phyloP scores from a whole-genome alignment of 2,329 filamentous ascomycete species.

The Trichocomaceae sp. region DNA sequence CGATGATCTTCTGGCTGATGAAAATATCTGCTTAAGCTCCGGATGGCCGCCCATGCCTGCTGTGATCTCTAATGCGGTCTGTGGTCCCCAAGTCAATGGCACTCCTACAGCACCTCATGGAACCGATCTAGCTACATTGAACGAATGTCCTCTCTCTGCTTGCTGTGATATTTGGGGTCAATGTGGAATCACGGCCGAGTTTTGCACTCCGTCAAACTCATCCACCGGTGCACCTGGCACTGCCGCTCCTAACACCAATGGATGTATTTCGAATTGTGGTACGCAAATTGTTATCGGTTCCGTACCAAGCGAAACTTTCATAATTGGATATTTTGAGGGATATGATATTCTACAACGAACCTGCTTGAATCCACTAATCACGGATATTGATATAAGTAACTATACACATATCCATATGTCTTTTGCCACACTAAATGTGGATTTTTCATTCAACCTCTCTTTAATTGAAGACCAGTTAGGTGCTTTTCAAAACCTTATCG shows the following conservation, averaged over 20 bases:
- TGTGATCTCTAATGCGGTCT: background rate
- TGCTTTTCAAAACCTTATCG: background rate
- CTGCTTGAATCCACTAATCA: conserved; percentile 24
- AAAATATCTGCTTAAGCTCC: conserved; percentile 2
- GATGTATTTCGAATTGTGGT: conserved; percentile 40
- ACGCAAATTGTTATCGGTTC: conserved; percentile 25
- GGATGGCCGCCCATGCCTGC: background rate
- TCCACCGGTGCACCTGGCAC: conserved; percentile 33
- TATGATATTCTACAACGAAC: conserved; percentile 21
- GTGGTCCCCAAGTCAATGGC: background rate
- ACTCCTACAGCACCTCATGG: background rate
- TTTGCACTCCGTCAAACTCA: conserved; percentile 28
- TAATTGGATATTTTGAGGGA: conserved; percentile 29
- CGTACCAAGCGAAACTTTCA: background rate
- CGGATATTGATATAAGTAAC: conserved; percentile 17
- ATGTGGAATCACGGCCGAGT: conserved; percentile 38
- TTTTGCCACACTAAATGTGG: conserved; percentile 28
- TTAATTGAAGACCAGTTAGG: conserved; percentile 13
- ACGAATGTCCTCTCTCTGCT: conserved; percentile 37
- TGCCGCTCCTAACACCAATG: conserved; percentile 25
- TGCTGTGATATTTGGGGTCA: conserved; percentile 39
- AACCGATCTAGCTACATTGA: conserved; percentile 25
- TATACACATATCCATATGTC: conserved; percentile 33
- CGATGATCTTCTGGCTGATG: background rate
- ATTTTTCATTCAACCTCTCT: conserved; percentile 25